phyloP scores from a whole-genome alignment of 192 early-diverging fungal genomes.

The Coemansia asiatica region DNA sequence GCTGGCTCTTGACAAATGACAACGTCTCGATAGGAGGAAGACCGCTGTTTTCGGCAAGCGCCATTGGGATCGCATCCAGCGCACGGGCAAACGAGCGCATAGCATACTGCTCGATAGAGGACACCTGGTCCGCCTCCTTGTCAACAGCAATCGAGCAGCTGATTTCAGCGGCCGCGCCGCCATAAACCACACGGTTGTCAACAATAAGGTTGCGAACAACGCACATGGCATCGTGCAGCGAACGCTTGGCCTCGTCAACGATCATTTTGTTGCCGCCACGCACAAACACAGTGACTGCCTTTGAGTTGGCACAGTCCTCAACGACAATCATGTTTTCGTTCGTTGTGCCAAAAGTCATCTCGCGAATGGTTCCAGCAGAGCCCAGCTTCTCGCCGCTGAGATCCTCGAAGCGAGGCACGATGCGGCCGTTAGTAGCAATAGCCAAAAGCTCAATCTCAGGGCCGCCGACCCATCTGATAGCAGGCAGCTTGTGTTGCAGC shows the following conservation, averaged over 20 bases:
- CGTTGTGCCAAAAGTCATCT: constrained; percentile 94
- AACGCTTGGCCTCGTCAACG: constrained; percentile 98
- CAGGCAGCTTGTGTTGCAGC: constrained; percentile 95
- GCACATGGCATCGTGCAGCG: constrained; percentile 97
- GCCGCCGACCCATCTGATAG: constrained; percentile 99
- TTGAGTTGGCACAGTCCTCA: constrained; percentile 98
- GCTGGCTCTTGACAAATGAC: constrained; percentile 91
- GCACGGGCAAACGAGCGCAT: constrained; percentile 98
- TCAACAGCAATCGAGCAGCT: constrained; percentile 91
- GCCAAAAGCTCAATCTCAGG: constrained; percentile 99
- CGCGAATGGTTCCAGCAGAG: constrained; percentile 89
- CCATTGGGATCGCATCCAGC: constrained; percentile 89
- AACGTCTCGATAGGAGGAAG: constrained; percentile 95
- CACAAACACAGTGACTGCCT: constrained; percentile 95
- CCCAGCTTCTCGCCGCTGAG: constrained; percentile 86
- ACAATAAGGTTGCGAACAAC: constrained; percentile 95
- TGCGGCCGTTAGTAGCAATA: constrained; percentile 99
- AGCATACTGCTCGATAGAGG: constrained; percentile 98
- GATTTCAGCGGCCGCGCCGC: constrained; percentile 98
- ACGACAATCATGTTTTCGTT: constrained; percentile 99
- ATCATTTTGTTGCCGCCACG: constrained; percentile 99
- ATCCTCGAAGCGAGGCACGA: constrained; percentile 99
- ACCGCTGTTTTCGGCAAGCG: constrained; percentile 97
- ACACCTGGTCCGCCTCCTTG: constrained; percentile 85
- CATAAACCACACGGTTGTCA: constrained; percentile 99